Evolutionary conservation across 2,329 filamentous ascomycete species (phyloP), one percentile per base, ranked within the genome.

Genomic region (Pseudonectria foliicola): DNA sequence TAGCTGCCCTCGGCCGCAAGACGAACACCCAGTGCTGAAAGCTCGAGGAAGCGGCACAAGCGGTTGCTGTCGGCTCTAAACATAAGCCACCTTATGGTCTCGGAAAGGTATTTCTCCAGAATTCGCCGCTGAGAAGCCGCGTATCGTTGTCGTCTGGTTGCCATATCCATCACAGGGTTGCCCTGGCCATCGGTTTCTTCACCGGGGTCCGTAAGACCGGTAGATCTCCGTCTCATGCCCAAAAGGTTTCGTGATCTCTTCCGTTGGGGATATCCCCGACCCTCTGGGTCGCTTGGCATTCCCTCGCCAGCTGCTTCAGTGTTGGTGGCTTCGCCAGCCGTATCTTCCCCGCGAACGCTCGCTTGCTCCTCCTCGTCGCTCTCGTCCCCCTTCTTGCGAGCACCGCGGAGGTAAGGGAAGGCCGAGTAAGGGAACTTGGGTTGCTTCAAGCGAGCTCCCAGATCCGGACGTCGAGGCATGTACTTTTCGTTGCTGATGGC

Each of bases 31-130:
- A 98, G 71, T 1, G 93, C 90, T 13, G 92, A 98, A 7, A 98
- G 69, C 57, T 98, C 92, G 2, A 98, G 68, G 57, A 98, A 98
- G 45, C 93, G 92, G 64, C 92, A 98, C 4, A 98, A 70, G 8
- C 92, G 80, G 53, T 95, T 96, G 63, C 88, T 95, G 60, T 96
- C 90, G 6, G 92, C 81, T 29, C 90, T 79, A 64, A 98, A 98
- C 62, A 98, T 96, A 50, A 98, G 78, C 75, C 90, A 96, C 35
- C 86, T 80, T 40, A 96, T 90, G 80, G 96, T 87, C 52, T 90
- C 84, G 45, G 90, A 86, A 13, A 98, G 67, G 56, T 98, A 98
- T 31, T 80, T 79, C 56, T 96, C 92, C 23, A 98, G 68, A 56
- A 85, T 86, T 50, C 80, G 82, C 37, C 90, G 77, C 60, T 95